Base-by-base conservation (phyloP, 2,329 filamentous ascomycete genomes). In the Xylaria sp. region DNA sequence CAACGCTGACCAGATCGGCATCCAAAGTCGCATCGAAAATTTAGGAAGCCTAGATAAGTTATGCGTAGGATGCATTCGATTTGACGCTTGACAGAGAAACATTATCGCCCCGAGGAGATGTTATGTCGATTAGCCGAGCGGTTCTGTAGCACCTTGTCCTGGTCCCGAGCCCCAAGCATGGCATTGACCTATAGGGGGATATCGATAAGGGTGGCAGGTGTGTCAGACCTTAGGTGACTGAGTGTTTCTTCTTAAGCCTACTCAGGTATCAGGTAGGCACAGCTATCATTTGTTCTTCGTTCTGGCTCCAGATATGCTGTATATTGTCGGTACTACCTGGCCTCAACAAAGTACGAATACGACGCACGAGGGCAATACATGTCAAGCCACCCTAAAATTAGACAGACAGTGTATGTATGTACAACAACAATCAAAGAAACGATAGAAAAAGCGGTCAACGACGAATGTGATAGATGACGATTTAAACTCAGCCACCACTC, bases 351-450 rank as follows among this genome's bases (percentile, higher is more conserved):
- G 53, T 10, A 56, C 28, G 31, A 38, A 54, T 38, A 15, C 31
- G 33, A 56, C 31, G 53, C 6, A 11, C 6, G 51, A 36, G 28
- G 6, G 31, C 11, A 28, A 38, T 20, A 17, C 33, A 56, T 23
- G 9, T 23, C 53, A 56, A 36, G 53, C 33, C 53, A 56, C 20
- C 53, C 53, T 23, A 56, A 56, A 56, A 56, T 56, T 56, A 56
- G 53, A 38, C 11, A 31, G 15, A 31, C 15, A 51, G 26, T 49
- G 11, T 17, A 31, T 53, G 15, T 53, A 31, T 53, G 15, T 53
- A 31, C 48, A 6, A 33, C 15, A 9, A 20, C 28, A 28, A 28
- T 28, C 33, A 15, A 36, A 9, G 33, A 54, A 54, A 33, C 31
- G 33, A 36, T 17, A 28, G 36, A 40, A 42, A 42, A 58, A 20